Evolutionary conservation across 768 basidiomycete genomes (phyloP).

Genomic region (Boletus edulis): DNA sequence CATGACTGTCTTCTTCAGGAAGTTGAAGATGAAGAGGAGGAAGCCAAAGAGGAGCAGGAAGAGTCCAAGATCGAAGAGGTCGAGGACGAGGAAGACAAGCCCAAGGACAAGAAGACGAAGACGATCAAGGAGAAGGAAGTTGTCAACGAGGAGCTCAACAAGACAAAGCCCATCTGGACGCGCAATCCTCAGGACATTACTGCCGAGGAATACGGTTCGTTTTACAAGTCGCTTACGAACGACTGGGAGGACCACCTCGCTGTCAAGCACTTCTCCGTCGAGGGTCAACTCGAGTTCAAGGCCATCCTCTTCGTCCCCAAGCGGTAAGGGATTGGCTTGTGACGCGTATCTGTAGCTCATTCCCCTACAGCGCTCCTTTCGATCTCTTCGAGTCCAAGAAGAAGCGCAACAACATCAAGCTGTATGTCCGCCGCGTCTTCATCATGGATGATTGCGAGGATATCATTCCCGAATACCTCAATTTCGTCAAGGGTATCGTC

Average conservation of each 20-base stretch:
- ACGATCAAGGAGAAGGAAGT: constrained; percentile 87
- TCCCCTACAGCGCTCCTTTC: constrained; percentile 77
- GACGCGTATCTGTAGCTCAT: background rate
- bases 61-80: constrained; percentile 81
- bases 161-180: constrained; percentile 99
- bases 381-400: constrained; percentile 99
- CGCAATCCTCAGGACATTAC: constrained; percentile 96
- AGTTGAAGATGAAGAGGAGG: constrained; percentile 82
- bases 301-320: constrained; percentile 97
- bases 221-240: constrained; percentile 99
- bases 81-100: constrained; percentile 79
- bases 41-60: constrained; percentile 66
- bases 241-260: constrained; percentile 99
- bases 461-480: constrained; percentile 98
- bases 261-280: constrained; percentile 99
- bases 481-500: constrained; percentile 99
- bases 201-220: constrained; percentile 87
- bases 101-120: constrained; percentile 92
- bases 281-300: constrained; percentile 99
- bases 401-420: constrained; percentile 99
- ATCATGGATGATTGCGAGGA: constrained; percentile 99
- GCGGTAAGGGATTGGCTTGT: constrained; percentile 52
- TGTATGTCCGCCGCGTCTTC: constrained; percentile 99
- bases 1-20: constrained; percentile 48
- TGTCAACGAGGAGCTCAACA: constrained; percentile 98